Conservation (phyloP, 306 rosid species). For the Corylus heterophylla region DNA sequence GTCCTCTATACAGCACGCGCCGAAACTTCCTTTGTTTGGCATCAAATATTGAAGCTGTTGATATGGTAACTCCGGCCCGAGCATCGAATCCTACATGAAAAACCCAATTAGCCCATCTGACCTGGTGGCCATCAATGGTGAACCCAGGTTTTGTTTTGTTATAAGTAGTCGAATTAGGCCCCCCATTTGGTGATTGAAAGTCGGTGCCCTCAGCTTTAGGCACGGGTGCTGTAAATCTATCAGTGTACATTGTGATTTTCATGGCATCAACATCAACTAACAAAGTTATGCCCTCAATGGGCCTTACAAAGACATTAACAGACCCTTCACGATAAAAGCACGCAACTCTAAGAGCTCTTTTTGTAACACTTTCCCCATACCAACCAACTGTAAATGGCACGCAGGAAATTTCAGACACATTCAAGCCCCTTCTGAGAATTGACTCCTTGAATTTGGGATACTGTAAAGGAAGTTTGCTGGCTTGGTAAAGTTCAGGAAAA, state of each 20-base stretch:
- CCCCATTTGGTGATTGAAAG: conserved; percentile 38
- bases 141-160: conserved; percentile 43
- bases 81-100: conserved; percentile 85
- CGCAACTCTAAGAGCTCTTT: conserved; percentile 58
- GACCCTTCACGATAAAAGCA: conserved; percentile 71
- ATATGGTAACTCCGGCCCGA: conserved; percentile 69
- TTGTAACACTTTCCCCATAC: conserved; percentile 63
- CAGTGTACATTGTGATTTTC: conserved; percentile 56
- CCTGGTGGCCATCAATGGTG: conserved; percentile 45
- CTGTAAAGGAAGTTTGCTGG: conserved; percentile 64
- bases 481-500: conserved; percentile 61
- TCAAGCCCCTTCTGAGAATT: conserved; percentile 56
- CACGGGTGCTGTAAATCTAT: conserved; percentile 57
- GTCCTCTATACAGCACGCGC: conserved; percentile 77
- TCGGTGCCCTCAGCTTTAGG: conserved; percentile 80
- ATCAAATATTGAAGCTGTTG: conserved; percentile 81
- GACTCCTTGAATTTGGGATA: conserved; percentile 59
- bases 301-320: conserved; percentile 71
- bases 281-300: conserved; percentile 68
- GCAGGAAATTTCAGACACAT: conserved; percentile 75
- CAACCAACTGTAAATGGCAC: conserved; percentile 82
- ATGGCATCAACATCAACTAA: conserved; percentile 72
- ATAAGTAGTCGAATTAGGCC: conserved; percentile 25
- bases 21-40: conserved; percentile 37
- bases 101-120: conserved; percentile 78